Evolutionary conservation across 2,329 filamentous ascomycete genomes (phyloP), one percentile per base, ranked within the genome.

Genomic region (Paraphoma sp.): DNA sequence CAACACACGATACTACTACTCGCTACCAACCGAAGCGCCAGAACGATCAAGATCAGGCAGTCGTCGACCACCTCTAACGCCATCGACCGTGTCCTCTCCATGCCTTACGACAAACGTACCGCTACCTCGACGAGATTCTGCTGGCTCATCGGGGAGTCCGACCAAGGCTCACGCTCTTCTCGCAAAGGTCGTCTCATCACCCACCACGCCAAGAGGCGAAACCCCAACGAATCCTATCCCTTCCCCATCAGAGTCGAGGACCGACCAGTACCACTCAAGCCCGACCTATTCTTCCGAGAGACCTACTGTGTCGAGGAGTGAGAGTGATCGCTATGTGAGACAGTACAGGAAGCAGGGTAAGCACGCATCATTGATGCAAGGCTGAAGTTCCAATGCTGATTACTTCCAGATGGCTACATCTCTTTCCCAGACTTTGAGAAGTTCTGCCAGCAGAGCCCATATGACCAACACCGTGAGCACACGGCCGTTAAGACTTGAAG

Each of bases 401-500:
- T 45, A 40, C 1, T 11, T 49, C 31, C 49, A 67, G 83, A 80
- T 53, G 84, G 86, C 59, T 91, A 91, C 76, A 87, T 89, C 70
- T 90, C 88, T 79, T 91, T 91, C 71, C 89, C 89, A 14, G 89
- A 85, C 73, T 91, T 90, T 74, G 89, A 91, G 68, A 83, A 86
- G 57, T 90, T 83, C 63, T 78, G 87, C 81, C 60, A 74, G 33
- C 65, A 68, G 44, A 68, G 69, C 50, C 60, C 65, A 17, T 75
- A 76, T 57, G 69, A 69, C 9, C 69, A 73, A 51, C 65, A 63
- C 41, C 65, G 59, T 17, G 68, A 72, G 45, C 67, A 71, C 46
- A 64, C 64, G 28, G 68, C 65, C 45, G 71, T 76, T 44, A 71
- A 68, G 57, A 75, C 73, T 51, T 76, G 72, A 76, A 12, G n/a